These are phyloP conservation scores for Candida orba DNA, from an alignment of 805 yeast species.

Conservation along the genomic window DNA sequence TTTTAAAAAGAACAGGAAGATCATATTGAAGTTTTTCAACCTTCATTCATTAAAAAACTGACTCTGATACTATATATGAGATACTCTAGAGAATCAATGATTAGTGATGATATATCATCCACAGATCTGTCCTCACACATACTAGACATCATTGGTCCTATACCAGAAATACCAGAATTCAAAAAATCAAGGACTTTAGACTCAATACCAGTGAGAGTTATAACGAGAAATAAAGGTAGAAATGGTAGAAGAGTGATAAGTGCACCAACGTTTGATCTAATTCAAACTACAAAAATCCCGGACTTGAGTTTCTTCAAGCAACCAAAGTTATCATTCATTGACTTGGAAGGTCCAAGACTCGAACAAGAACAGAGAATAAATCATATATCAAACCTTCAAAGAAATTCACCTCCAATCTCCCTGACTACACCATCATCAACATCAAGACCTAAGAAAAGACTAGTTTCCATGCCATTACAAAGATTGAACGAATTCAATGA, in stretches of 20 bases:
- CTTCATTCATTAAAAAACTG: too few relatives aligned
- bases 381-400: background rate
- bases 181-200: slow-evolving; percentile 1
- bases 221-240: slow-evolving; percentile 3
- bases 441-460: background rate
- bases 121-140: slow-evolving; percentile 1
- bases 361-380: background rate
- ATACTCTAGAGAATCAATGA: slow-evolving; percentile 5
- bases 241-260: slow-evolving; percentile 8
- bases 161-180: slow-evolving; percentile 3
- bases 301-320: slow-evolving; percentile 2
- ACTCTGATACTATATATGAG: too few relatives aligned
- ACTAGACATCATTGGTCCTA: slow-evolving; percentile 1
- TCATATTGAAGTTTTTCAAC: too few relatives aligned
- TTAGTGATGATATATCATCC: slow-evolving; percentile 5
- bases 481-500: background rate
- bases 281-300: background rate
- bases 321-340: slow-evolving; percentile 3
- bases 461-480: background rate
- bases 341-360: background rate
- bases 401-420: background rate
- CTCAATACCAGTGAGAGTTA: slow-evolving; percentile 7
- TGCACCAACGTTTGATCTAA: slow-evolving; percentile 10
- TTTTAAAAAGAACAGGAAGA: too few relatives aligned
- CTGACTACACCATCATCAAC: background rate